Conservation (phyloP, 805 yeast species). For the Hemisphaericaspora nanyangensis region DNA sequence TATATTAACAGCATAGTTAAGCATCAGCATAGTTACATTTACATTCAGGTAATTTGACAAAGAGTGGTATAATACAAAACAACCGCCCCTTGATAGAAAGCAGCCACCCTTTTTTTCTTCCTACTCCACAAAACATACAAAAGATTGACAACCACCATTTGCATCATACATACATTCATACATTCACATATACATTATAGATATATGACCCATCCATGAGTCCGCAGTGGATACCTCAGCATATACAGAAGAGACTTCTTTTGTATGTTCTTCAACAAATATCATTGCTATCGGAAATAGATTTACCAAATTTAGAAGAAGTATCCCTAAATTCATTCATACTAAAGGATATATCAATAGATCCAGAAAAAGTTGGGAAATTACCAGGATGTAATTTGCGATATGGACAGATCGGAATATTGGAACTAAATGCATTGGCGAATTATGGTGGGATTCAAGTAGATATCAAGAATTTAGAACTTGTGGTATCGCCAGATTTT, state of each 20-base stretch:
- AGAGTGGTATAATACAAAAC: too few relatives aligned
- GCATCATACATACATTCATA: too few relatives aligned
- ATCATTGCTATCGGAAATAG: slow-evolving; percentile 76
- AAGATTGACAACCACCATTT: too few relatives aligned
- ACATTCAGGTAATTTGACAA: too few relatives aligned
- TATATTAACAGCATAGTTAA: too few relatives aligned
- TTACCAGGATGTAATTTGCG: slow-evolving; percentile 63
- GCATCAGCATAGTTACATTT: too few relatives aligned
- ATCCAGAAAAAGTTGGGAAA: slow-evolving; percentile 61
- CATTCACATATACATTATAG: too few relatives aligned
- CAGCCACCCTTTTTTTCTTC: too few relatives aligned
- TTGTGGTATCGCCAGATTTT: slow-evolving; percentile 36
- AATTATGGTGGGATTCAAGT: slow-evolving; percentile 74
- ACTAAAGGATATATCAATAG: slow-evolving; percentile 60
- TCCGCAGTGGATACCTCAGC: slow-evolving; percentile 74
- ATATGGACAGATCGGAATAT: slow-evolving; percentile 53
- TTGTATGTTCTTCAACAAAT: slow-evolving; percentile 78
- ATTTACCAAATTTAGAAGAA: slow-evolving; percentile 70
- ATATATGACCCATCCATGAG: too few relatives aligned
- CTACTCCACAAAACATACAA: too few relatives aligned
- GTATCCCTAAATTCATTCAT: slow-evolving; percentile 61
- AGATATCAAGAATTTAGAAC: slow-evolving; percentile 51
- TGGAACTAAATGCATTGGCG: slow-evolving; percentile 42
- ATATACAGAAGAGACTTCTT: slow-evolving; percentile 76
- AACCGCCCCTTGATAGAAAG: too few relatives aligned